Base-by-base conservation (phyloP, 2,329 filamentous ascomycete species). In the Penicillium sp. region DNA sequence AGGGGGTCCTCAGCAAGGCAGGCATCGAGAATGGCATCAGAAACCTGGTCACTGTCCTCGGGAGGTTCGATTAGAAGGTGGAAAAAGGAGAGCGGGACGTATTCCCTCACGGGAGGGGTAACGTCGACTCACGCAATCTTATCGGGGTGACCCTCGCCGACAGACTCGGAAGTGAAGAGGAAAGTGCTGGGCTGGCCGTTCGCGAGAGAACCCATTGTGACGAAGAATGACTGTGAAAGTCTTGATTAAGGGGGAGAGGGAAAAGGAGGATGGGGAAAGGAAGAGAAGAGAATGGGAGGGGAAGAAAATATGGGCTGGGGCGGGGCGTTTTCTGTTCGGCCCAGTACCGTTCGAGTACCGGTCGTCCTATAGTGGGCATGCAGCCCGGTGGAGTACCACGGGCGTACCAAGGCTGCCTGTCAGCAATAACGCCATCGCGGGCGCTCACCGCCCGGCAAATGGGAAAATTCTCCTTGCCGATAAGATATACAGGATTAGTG, bases 21-120 rank as follows among this genome's bases (percentile, higher is more conserved):
- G 75, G 93, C 93, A 79, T 98, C 93, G 77, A 98, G 90, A 64
- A 98, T 81, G 62, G 93, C 91, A 77, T 98, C 93, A 51, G 91
- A 97, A 65, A 97, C 87, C 78, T 98, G 93, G 71, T 98, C 93
- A 71, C 77, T 80, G 48, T 47, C 38, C 16, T 36, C 36, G 56
- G 17, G 16, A 13, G 17, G 58, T 33, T 30, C 16, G 40, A 43
- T 52, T 36, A 54, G 51, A 39, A 39, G 41, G 51, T 18, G 39
- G 41, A 43, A 33, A 30, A 26, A 28, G 29, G 31, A 36, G 38
- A 17, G 25, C 20, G 20, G 18, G 19, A 4, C 20, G 14, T 39
- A 18, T 23, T 36, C 27, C n/a, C n/a, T n/a, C n/a, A n/a, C n/a
- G n/a, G n/a, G n/a, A 35, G 36, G 25, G 39, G 30, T 18, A 37